Base-by-base conservation (phyloP, 2,329 filamentous ascomycete genomes). In the Pseudogymnoascus sp. region DNA sequence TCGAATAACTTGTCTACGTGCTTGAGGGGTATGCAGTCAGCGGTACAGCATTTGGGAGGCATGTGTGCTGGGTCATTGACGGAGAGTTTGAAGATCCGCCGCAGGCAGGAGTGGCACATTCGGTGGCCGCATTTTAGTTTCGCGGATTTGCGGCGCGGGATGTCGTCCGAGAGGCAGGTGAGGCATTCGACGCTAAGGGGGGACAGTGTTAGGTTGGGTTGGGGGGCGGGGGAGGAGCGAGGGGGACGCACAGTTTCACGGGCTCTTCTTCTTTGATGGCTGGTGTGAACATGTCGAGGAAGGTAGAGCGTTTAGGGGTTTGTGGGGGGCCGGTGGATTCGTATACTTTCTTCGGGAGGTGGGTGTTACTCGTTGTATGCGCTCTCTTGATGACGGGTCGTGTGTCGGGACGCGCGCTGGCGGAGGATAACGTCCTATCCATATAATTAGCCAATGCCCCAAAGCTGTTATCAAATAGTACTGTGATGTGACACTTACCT, bases 11-110 rank as follows among this genome's bases (percentile, higher is more conserved):
- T 81, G 11, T 93, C 89, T 28, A 93, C 92, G 73, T 92, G 86
- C 68, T 86, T 87, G 6, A 92, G 77, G 0, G 89, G 85, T 65
- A 96, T 96, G 69, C 85, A 83, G 11, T 91, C 85, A 19, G 82
- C 71, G 2, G 84, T 88, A 75, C 92, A 96, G 76, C 92, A 96
- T 72, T 82, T 84, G 0, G 92, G 92, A 16, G 92, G 91, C 90
- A 96, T 96, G 69, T 91, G 87, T 66, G 86, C 83, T 1, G 90
- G 86, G 73, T 96, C 90, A 45, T 82, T 87, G 67, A 93, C 80
- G 10, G 91, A 95, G 66, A 91, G 81, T 63, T 82, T 85, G 76
- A 96, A 96, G 64, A 85, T 82, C 61, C 86, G 84, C 74, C 86
- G 88, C 43, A 96, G 79, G 74, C 92, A 96, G 6, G 81, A 74